Conservation (phyloP, 225 moss, liverwort and hornwort genomes). For the Straminergon stramineum region DNA sequence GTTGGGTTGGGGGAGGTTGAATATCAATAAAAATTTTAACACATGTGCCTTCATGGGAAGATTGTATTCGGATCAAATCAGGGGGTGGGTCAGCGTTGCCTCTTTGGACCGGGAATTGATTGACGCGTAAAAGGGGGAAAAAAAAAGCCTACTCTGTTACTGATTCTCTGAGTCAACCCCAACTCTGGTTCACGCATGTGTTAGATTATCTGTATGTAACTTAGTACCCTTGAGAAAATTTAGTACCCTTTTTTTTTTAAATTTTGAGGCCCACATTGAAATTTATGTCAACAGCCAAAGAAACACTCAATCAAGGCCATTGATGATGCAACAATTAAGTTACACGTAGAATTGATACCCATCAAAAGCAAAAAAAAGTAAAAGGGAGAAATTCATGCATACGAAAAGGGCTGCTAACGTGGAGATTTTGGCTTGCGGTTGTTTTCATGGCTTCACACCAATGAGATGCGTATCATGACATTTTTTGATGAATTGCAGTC, state of each 20-base stretch:
- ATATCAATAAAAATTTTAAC: neutral
- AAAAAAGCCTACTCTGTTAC: neutral
- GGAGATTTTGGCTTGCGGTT: neutral
- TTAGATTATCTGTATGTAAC: neutral
- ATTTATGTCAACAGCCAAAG: neutral
- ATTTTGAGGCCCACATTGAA: no score
- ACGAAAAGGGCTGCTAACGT: neutral
- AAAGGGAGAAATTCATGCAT: neutral
- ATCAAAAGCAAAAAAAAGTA: neutral
- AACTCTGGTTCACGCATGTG: neutral
- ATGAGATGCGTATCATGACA: fast-evolving
- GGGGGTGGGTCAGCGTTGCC: conserved; percentile 5
- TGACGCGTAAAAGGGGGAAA: neutral
- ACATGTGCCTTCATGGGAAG: neutral
- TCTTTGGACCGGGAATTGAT: neutral
- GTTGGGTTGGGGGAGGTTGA: neutral
- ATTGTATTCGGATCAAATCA: neutral
- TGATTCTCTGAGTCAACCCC: neutral
- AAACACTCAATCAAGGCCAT: neutral
- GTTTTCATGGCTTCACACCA: fast-evolving
- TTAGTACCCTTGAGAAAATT: neutral
- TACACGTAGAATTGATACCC: neutral
- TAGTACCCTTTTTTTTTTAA: no score
- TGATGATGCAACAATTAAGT: neutral
- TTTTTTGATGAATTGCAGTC: neutral